Evolutionary conservation across 768 basidiomycete species (phyloP).

Genomic region (Thelephora aurantiotincta): DNA sequence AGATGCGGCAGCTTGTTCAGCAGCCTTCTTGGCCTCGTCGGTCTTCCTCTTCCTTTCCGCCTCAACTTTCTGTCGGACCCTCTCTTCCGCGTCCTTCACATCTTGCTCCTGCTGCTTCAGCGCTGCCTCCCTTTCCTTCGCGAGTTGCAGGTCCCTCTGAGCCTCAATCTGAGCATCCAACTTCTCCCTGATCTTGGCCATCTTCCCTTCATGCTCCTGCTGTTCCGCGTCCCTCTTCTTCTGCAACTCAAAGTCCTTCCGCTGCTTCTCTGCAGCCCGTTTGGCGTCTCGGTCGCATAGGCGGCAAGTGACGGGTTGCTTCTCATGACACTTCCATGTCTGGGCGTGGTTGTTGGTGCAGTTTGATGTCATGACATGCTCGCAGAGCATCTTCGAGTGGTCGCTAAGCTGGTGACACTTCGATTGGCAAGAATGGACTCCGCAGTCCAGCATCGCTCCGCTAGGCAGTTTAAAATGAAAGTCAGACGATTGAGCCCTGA

Average conservation of each 20-base stretch:
- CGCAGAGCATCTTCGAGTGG: slow-evolving; percentile 41
- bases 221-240: slow-evolving; percentile 31
- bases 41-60: not conserved
- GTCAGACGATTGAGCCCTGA: not conserved
- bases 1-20: not conserved
- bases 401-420: slow-evolving; percentile 46
- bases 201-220: slow-evolving; percentile 23
- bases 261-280: slow-evolving; percentile 25
- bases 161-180: slow-evolving; percentile 21
- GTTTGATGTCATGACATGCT: slow-evolving; percentile 17
- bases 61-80: not conserved
- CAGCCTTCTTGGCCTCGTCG: not conserved
- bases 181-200: slow-evolving; percentile 30
- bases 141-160: slow-evolving; percentile 22
- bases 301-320: slow-evolving; percentile 22
- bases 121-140: slow-evolving; percentile 20
- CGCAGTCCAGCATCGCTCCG: slow-evolving; percentile 32
- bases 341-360: slow-evolving; percentile 33
- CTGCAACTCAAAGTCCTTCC: slow-evolving; percentile 26
- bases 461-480: slow-evolving; percentile 17
- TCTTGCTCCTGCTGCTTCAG: slow-evolving; percentile 31
- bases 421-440: slow-evolving; percentile 37
- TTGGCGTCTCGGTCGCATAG: slow-evolving; percentile 33
- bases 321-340: slow-evolving; percentile 29
- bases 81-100: slow-evolving; percentile 20